Percentiles rank a stretch among this genome's conserved stretches.
phyloP scores from a whole-genome alignment of 2,329 filamentous ascomycete species.

The Talaromyces atroroseus region DNA sequence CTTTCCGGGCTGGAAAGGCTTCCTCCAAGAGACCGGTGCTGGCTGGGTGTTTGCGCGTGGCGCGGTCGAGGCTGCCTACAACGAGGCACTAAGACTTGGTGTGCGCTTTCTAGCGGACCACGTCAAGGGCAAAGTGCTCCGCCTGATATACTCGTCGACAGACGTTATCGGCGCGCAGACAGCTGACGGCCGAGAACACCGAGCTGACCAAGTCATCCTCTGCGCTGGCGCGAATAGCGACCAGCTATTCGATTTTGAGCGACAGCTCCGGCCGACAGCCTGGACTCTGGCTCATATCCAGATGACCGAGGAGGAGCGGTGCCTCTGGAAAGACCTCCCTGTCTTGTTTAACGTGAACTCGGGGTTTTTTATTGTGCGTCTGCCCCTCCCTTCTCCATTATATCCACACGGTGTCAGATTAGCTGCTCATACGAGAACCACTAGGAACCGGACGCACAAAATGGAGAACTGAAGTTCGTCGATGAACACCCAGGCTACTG shows the following conservation, averaged over 20 bases:
- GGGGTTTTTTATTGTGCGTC: slow-evolving; percentile 42
- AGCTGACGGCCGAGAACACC: slow-evolving; percentile 31
- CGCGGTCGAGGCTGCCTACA: slow-evolving; percentile 40
- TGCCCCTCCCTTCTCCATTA: not conserved
- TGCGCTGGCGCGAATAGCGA: slow-evolving; percentile 41
- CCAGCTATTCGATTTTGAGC: slow-evolving; percentile 40
- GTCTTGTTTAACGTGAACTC: slow-evolving; percentile 46
- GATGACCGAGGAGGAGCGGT: slow-evolving; percentile 43
- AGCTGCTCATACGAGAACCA: not conserved
- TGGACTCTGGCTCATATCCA: slow-evolving; percentile 52
- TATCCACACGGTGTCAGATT: too few species aligned
- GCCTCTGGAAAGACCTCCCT: slow-evolving; percentile 44
- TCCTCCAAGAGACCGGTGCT: slow-evolving; percentile 38
- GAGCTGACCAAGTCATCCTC: slow-evolving; percentile 36
- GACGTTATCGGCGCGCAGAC: slow-evolving; percentile 39
- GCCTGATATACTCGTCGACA: slow-evolving; percentile 29
- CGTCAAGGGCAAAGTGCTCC: slow-evolving; percentile 31
- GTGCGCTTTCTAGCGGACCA: slow-evolving; percentile 43
- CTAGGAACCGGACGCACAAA: slow-evolving; percentile 37
- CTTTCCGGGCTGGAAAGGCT: slow-evolving; percentile 39
- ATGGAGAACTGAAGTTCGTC: slow-evolving; percentile 34
- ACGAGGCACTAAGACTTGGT: slow-evolving; percentile 42
- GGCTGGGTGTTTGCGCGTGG: slow-evolving; percentile 50
- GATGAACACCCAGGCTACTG: slow-evolving; percentile 56
- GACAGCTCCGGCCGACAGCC: slow-evolving; percentile 40